Evolutionary conservation across 495 filamentous ascomycete genomes (phyloP), one percentile per base, ranked within the genome.

Genomic region (Podospora sp.): DNA sequence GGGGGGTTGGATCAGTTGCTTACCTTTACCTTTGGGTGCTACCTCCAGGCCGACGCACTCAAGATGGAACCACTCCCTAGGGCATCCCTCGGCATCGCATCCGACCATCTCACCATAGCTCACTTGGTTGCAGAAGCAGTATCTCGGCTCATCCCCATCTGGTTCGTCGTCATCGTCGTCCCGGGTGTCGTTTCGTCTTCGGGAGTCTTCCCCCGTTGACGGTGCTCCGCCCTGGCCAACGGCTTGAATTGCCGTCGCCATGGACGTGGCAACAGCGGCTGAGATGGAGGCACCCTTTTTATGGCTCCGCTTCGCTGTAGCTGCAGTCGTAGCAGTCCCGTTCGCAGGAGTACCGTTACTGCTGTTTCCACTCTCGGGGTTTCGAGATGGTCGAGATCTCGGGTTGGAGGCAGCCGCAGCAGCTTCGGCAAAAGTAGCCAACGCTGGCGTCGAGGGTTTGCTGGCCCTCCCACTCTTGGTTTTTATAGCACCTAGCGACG

Each of bases 31-130:
- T 53, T 85, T 91, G 27, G 95, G 95, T 57, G 94, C 91, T 71
- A 91, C 91, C 60, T 88, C 91, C 76, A 99, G 75, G 62, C 92
- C 94, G 20, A 96, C 93, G 77, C 95, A 99, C 49, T 88, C 89
- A 51, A 99, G 76, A 84, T 99, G 95, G 81, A 98, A 99, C 95
- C 95, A 99, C 79, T 98, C 94, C 68, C 87, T 85, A 67, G 89
- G 85, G 79, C 95, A 99, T 26, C 84, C 85, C 60, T 94, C 91
- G 53, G 90, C 91, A 73, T 99, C 95, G 70, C 95, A 99, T n/a
- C 90, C 95, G 18, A 99, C 91, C 95, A 99, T 99, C 79, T 96
- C 92, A 22, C 95, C 95, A 73, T 97, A 99, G 72, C 91, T 95
- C 35, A 97, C 88, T 67, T 90, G 86, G 69, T 97, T 91, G 76